Conservation (phyloP, 2,329 filamentous ascomycete genomes). For the Diplodia seriata region DNA sequence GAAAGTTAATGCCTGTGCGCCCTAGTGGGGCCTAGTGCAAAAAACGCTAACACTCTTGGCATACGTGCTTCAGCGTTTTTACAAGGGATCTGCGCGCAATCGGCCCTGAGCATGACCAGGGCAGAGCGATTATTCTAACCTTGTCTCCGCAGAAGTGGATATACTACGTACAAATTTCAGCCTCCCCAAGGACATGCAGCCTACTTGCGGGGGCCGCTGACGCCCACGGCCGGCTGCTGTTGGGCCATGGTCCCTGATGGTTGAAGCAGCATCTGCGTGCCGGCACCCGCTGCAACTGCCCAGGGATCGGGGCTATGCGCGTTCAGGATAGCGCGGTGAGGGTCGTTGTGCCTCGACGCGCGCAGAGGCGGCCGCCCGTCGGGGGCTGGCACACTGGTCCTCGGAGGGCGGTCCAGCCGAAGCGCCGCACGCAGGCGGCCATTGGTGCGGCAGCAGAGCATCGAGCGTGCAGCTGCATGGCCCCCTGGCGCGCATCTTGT, state of each 20-base stretch:
- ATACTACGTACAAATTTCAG: no score
- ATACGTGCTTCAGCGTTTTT: background rate
- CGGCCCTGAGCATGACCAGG: background rate
- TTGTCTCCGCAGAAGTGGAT: no score
- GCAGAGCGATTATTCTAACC: no score
- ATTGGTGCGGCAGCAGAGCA: background rate
- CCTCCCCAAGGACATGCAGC: no score
- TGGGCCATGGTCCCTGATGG: no score
- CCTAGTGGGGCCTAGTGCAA: no score
- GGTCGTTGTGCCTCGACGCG: background rate
- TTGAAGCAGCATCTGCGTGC: background rate
- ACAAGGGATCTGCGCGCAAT: background rate
- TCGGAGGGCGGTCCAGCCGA: background rate
- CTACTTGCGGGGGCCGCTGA: no score
- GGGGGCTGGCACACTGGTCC: background rate
- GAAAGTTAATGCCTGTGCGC: no score
- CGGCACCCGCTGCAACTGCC: background rate
- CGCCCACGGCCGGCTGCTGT: no score
- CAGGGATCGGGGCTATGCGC: background rate
- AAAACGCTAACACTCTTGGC: no score
- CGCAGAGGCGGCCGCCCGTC: background rate
- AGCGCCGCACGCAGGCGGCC: background rate
- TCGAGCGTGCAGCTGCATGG: conserved; percentile 9
- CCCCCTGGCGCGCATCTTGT: conserved; percentile 13
- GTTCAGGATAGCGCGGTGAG: background rate